Percentiles rank a stretch among this genome's conserved stretches.
These are phyloP conservation scores for Claviceps sp. DNA, from an alignment of 2,329 filamentous ascomycete genomes.

Conservation along the genomic window DNA sequence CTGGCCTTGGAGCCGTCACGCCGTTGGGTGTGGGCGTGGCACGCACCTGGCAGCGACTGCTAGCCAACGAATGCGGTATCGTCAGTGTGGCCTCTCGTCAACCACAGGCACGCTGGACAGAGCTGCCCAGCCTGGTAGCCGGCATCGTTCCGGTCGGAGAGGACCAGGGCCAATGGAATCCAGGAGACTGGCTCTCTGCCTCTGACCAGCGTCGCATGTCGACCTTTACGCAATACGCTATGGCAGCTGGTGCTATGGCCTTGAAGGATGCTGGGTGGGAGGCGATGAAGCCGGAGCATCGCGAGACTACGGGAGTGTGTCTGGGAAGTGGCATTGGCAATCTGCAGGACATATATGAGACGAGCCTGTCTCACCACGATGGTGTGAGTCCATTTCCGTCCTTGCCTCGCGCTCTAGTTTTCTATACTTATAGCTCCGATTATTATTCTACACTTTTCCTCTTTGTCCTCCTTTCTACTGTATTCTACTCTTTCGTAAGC, in stretches of 20 bases:
- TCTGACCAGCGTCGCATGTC: slow-evolving; percentile 66
- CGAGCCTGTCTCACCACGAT: slow-evolving; percentile 61
- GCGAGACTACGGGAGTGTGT: slow-evolving; percentile 75
- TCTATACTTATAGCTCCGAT: neutral
- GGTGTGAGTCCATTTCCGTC: slow-evolving; percentile 37
- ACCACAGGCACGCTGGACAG: slow-evolving; percentile 45
- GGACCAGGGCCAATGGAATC: slow-evolving; percentile 32
- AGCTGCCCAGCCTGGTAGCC: slow-evolving; percentile 73
- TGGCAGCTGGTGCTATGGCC: slow-evolving; percentile 78
- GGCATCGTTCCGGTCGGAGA: slow-evolving; percentile 55
- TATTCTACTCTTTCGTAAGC: no score
- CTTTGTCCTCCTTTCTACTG: neutral
- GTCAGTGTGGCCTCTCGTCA: slow-evolving; percentile 53
- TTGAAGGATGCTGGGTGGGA: slow-evolving; percentile 71
- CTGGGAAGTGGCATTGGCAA: slow-evolving; percentile 93
- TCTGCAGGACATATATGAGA: slow-evolving; percentile 78
- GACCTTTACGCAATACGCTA: slow-evolving; percentile 81
- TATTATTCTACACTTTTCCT: neutral
- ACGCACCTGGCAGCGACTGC: slow-evolving; percentile 66
- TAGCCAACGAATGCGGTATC: slow-evolving; percentile 71
- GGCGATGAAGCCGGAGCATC: slow-evolving; percentile 44
- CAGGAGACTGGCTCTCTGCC: slow-evolving; percentile 39
- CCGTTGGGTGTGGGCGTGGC: slow-evolving; percentile 71
- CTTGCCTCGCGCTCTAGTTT: neutral
- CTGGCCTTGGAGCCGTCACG: slow-evolving; percentile 68